Evolutionary conservation across 108 stramenopile species (phyloP), one percentile per base, ranked within the genome.

Genomic region (Skeletonema costatum): DNA sequence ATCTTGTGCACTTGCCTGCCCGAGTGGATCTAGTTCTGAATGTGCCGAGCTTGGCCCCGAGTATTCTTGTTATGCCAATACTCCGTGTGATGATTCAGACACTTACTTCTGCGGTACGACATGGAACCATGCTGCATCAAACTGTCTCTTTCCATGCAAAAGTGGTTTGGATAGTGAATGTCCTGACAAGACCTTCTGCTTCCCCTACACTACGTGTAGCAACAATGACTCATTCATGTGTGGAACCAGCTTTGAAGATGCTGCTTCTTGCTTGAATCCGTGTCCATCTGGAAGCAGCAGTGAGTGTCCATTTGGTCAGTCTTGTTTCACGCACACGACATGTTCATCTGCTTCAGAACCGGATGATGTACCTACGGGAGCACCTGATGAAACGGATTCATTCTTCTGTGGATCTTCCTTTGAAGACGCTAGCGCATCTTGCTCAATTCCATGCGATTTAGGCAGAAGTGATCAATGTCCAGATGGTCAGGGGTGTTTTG

Each of bases 301-400:
- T n/a, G 91, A 91, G 16, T 95, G 94, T 83, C 92, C 92, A 0
- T 64, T 73, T 9, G 89, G 80, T n/a, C 76, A 88, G 73, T 85
- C 73, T 46, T 96, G 95, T 68, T 93, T 83, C 75, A 90, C 95
- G 42, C 90, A 96, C 70, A 93, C 92, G 7, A 87, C 92, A 5
- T 93, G 95, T 73, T 82, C 88, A 67, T n/a, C 44, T 46, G 38
- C 80, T 16, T 0, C 19, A 9, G 30, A 42, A 19, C 17, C 63
- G 12, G 11, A 42, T 51, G 4, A 51, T 51, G 19, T 6, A 5
- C 51, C 79, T 51, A 69, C 79, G 42, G 33, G 68, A 17, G 44
- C 68, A 56, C 60, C 62, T 56, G 19, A 48, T 53, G 56, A 70
- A 12, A 58, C 73, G 16, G 73, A 46, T 30, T 75, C 80, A 35